Percentiles rank a stretch among this genome's conserved stretches.
phyloP scores from a whole-genome alignment of 2,329 filamentous ascomycete species.

The Colletotrichum sp. region DNA sequence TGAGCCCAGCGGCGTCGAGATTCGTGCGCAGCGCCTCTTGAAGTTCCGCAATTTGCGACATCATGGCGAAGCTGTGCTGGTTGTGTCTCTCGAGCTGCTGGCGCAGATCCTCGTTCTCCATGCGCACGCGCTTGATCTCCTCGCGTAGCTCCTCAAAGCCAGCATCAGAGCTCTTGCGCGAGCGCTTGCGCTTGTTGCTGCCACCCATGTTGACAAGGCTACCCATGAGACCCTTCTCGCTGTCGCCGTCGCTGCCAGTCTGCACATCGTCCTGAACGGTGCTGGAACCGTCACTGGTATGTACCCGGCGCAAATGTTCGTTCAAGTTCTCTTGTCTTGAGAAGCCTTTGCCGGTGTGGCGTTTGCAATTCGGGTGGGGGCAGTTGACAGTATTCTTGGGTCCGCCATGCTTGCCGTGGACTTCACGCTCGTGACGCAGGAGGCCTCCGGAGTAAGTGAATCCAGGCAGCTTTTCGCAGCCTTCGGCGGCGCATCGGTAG shows the following conservation, averaged over 20 bases:
- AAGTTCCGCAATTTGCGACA: constrained; percentile 53
- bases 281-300: constrained; percentile 59
- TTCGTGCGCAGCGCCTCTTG: constrained; percentile 44
- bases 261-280: constrained; percentile 39
- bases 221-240: constrained; percentile 35
- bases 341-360: constrained; percentile 87
- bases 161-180: constrained; percentile 29
- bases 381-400: constrained; percentile 89
- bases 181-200: constrained; percentile 54
- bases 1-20: constrained; percentile 30
- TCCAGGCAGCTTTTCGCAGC: constrained; percentile 88
- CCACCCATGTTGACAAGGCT: constrained; percentile 29
- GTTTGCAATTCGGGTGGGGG: constrained; percentile 86
- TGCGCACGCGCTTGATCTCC: constrained; percentile 70
- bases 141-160: constrained; percentile 64
- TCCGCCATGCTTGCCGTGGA: constrained; percentile 88
- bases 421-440: constrained; percentile 88
- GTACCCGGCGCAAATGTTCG: constrained; percentile 91
- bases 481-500: constrained; percentile 82
- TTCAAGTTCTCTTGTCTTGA: constrained; percentile 93
- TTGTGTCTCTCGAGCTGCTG: constrained; percentile 54
- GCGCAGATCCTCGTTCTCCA: constrained; percentile 67
- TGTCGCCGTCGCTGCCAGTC: constrained; percentile 50
- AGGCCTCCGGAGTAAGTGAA: constrained; percentile 96
- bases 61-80: constrained; percentile 50